phyloP scores from a whole-genome alignment of 208 protist genomes.

The Wallacemonas rigidus region DNA sequence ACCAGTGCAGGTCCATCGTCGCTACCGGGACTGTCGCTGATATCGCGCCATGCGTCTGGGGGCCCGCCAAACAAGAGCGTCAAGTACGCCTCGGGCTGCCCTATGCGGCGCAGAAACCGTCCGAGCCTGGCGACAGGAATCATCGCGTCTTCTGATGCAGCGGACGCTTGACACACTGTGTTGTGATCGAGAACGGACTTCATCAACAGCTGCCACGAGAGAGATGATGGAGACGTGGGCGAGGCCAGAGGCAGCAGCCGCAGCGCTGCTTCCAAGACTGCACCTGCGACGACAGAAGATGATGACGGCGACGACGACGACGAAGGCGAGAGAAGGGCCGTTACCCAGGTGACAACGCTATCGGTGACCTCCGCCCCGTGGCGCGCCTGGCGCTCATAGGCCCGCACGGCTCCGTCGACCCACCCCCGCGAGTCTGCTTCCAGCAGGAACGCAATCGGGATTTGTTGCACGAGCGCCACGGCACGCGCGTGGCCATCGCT shows the following conservation, averaged over 20 bases:
- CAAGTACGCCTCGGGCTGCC: conserved; percentile 10
- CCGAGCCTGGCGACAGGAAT: conserved; percentile 10
- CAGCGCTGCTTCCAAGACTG: conserved; percentile 3
- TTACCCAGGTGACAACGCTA: neutral
- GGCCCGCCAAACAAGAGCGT: neutral
- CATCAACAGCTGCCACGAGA: neutral
- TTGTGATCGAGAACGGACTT: neutral
- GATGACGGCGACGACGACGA: neutral
- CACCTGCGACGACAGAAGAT: neutral
- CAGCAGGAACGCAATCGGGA: neutral
- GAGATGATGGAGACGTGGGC: neutral
- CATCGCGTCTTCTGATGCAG: neutral
- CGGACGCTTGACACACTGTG: neutral
- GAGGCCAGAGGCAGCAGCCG: neutral
- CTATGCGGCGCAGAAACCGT: conserved; percentile 9
- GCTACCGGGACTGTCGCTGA: neutral
- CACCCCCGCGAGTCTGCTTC: conserved; percentile 2
- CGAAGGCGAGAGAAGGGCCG: neutral
- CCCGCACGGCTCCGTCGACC: conserved; percentile 8
- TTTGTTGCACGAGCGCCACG: conserved; percentile 6
- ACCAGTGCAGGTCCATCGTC: neutral
- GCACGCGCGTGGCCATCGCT: neutral
- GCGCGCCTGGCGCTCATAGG: conserved; percentile 6
- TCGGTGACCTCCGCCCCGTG: neutral
- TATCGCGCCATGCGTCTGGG: neutral